A percentile compares a stretch with the other conserved stretches of the same genome.
These are phyloP conservation scores for Gossypium trilobum DNA, from an alignment of 441 rosid species.

Conservation along the genomic window DNA sequence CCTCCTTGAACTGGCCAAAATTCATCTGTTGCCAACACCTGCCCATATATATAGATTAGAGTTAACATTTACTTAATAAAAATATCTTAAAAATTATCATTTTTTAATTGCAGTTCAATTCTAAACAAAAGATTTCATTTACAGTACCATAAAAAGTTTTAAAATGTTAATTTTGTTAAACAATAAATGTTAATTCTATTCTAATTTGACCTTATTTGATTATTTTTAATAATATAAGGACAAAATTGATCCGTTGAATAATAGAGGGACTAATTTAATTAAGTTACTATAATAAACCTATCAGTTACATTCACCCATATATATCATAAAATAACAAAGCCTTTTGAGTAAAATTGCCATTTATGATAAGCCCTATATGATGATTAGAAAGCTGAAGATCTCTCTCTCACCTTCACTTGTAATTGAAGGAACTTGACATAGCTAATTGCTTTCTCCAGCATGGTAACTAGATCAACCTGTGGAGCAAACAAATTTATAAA, in stretches of 20 bases:
- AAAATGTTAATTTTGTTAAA: too few relatives aligned
- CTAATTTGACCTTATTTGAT: too few relatives aligned
- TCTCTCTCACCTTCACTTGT: conserved; percentile 66
- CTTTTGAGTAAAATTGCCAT: background rate
- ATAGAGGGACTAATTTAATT: too few relatives aligned
- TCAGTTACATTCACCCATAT: background rate
- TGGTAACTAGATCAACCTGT: conserved; percentile 88
- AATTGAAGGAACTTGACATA: conserved; percentile 91
- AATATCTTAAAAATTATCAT: too few relatives aligned
- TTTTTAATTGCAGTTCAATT: too few relatives aligned
- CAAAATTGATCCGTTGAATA: too few relatives aligned
- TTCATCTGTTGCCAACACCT: conserved; percentile 91
- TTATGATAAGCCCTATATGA: background rate
- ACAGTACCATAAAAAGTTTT: too few relatives aligned
- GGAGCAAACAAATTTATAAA: background rate
- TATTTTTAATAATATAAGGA: too few relatives aligned
- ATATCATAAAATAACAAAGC: background rate
- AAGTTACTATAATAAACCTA: too few relatives aligned
- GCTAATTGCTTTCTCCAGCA: conserved; percentile 79
- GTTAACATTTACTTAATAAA: too few relatives aligned
- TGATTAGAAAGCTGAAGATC: background rate
- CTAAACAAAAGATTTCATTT: too few relatives aligned
- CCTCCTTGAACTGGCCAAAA: conserved; percentile 93
- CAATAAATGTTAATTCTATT: too few relatives aligned
- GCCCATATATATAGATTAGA: background rate